These are phyloP conservation scores for Daldinia sp. DNA, from an alignment of 2,329 filamentous ascomycete genomes.

Conservation along the genomic window DNA sequence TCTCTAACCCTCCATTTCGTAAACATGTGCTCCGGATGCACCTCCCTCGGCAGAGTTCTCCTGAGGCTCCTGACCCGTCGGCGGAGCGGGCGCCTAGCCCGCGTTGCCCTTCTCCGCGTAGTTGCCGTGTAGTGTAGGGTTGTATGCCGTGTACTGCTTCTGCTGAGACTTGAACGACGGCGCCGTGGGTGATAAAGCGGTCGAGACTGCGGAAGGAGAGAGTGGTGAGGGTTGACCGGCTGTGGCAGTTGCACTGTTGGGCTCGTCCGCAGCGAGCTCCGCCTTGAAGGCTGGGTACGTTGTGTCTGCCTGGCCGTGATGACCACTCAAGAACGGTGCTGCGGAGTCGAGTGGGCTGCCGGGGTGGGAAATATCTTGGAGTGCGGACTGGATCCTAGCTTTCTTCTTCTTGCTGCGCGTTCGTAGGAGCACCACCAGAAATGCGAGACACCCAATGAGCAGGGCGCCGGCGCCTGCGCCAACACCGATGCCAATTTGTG, in stretches of 20 bases:
- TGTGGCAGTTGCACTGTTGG: background rate
- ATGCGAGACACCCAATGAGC: conserved; percentile 26
- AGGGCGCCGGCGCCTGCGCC: conserved; percentile 27
- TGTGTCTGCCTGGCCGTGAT: background rate
- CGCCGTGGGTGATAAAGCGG: background rate
- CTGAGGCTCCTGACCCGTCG: background rate
- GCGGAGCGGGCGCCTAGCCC: background rate
- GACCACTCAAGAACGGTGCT: background rate
- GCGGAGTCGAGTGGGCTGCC: background rate
- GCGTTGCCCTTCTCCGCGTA: conserved; percentile 15
- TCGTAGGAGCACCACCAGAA: conserved; percentile 23
- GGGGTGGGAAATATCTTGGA: background rate
- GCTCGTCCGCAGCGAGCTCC: conserved; percentile 34
- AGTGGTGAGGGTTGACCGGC: background rate
- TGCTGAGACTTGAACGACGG: background rate
- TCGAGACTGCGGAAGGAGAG: background rate
- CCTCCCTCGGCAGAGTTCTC: background rate
- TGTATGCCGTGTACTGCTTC: conserved; percentile 27
- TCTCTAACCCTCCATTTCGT: conserved; percentile 5
- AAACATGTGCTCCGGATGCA: background rate
- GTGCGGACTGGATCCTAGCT: background rate
- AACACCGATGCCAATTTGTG: conserved; percentile 31
- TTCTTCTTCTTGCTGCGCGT: conserved; percentile 20
- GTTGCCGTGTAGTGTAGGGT: conserved; percentile 28
- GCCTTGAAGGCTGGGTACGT: conserved; percentile 23